phyloP scores from a whole-genome alignment of 108 stramenopile species.

The Fragilaria crotonensis region DNA sequence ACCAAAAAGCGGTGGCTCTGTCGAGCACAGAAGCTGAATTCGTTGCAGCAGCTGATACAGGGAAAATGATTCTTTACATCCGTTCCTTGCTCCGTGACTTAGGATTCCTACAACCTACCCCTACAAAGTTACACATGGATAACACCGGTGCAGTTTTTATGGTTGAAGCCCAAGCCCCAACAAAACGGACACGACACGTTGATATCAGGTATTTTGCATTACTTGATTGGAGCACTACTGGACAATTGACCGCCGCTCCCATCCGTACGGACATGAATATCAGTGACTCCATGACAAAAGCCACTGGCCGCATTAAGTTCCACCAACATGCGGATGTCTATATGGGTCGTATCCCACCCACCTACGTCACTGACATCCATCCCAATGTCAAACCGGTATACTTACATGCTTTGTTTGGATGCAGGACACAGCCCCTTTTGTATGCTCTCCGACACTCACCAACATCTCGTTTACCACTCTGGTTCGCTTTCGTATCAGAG shows the following conservation, averaged over 20 bases:
- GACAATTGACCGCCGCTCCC: no score
- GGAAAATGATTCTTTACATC: slow-evolving; percentile 17
- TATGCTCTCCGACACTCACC: no score
- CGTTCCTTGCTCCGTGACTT: slow-evolving; percentile 15
- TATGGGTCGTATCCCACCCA: no score
- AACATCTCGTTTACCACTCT: no score
- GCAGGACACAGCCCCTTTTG: no score
- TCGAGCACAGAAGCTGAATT: slow-evolving; percentile 23
- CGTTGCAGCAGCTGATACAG: slow-evolving; percentile 13
- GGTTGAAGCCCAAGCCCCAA: slow-evolving; percentile 10
- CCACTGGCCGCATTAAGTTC: slow-evolving; percentile 5
- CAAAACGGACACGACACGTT: slow-evolving; percentile 13
- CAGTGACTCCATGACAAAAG: slow-evolving; percentile 8
- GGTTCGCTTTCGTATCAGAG: no score
- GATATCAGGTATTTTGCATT: slow-evolving; percentile 4
- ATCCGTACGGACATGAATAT: slow-evolving; percentile 10
- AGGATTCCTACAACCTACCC: slow-evolving; percentile 7
- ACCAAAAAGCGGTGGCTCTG: slow-evolving; percentile 18
- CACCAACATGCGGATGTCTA: no score
- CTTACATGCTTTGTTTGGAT: no score
- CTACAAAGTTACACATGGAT: slow-evolving; percentile 9
- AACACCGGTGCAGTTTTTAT: slow-evolving; percentile 13
- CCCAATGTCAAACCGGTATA: no score
- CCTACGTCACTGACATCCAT: no score
- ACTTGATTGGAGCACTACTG: background rate